Base-by-base conservation (phyloP, 2,329 filamentous ascomycete genomes). In the Monilinia fructicola region DNA sequence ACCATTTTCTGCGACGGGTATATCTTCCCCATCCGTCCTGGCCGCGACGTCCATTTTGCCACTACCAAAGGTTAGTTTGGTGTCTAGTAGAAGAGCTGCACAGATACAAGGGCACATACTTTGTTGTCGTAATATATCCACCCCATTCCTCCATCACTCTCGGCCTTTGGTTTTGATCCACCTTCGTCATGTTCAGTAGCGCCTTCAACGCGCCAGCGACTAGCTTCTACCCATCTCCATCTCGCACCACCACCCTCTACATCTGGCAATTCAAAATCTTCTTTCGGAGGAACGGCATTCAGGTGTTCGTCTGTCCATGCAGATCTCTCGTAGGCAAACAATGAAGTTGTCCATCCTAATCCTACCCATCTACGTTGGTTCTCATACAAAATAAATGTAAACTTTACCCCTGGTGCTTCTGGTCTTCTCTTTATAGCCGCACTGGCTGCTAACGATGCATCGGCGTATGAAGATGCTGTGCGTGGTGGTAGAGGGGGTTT, bases 101-200 rank as follows among this genome's bases (percentile, higher is more conserved):
- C 18, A 21, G n/a, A 7, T 54, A 21, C n/a, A 11, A 58, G 12
- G 12, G 26, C 16, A 26, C 81, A 68, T 80, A 92, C 92, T 87
- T 97, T 97, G 77, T 94, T 98, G 75, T 99, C 95, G 76, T 97
- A 99, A 78, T 95, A 99, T 48, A 97, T 92, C 95, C 95, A 99
- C 1, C 93, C 95, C 72, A 89, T 87, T 82, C 85, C 76, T 76
- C 80, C 71, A 65, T 79, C 77, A 64, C 71, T 72, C 48, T 64
- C 72, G n/a, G 70, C 73, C 73, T 75, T 79, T 76, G 73, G 75
- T 67, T 75, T 80, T 71, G 6, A 73, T 75, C 81, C 73, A 71
- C 78, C 75, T 76, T 78, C 74, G 7, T 79, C 80, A 61, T 78
- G 84, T 78, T 87, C 86, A 0, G 83, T 78, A 1, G 87, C 87